A percentile compares a stretch with the other conserved stretches of the same genome.
Evolutionary conservation across 106 monocot genomes (phyloP).

Genomic region (Platanthera guangdongensis): DNA sequence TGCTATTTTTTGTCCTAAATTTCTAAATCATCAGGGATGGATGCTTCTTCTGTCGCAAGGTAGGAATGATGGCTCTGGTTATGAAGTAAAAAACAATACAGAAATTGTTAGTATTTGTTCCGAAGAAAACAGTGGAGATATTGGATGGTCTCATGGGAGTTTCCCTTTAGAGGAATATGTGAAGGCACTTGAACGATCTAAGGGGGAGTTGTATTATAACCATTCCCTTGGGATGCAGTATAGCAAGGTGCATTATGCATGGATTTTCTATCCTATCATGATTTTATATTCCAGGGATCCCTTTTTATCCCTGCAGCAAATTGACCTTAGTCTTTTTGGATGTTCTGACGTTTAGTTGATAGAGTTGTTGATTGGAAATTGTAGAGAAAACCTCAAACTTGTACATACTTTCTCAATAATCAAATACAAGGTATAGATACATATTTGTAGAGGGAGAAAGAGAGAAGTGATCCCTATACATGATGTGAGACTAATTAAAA

Average conservation of each 20-base stretch:
- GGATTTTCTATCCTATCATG: background rate
- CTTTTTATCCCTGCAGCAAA: background rate
- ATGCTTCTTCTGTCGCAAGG: slow-evolving; percentile 47
- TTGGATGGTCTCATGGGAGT: slow-evolving; percentile 65
- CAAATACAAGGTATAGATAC: too few species aligned
- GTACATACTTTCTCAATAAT: too few species aligned
- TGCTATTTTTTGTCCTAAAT: slow-evolving; percentile 68
- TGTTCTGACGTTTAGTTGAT: background rate
- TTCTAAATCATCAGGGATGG: slow-evolving; percentile 52
- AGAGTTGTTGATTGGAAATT: background rate
- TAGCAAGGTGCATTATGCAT: slow-evolving; percentile 54
- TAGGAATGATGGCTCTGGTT: slow-evolving; percentile 15
- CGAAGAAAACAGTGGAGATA: slow-evolving; percentile 48
- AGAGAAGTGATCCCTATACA: too few species aligned
- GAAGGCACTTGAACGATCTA: slow-evolving; percentile 90
- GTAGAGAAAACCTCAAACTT: too few species aligned
- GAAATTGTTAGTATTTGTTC: slow-evolving; percentile 59
- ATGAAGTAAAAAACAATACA: slow-evolving; percentile 11
- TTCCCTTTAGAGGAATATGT: slow-evolving; percentile 93
- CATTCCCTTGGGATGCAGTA: slow-evolving; percentile 88
- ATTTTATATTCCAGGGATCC: background rate
- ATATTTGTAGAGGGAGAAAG: too few species aligned
- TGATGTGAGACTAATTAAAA: too few species aligned
- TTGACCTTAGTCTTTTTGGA: background rate
- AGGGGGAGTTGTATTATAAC: slow-evolving; percentile 78